phyloP scores from a whole-genome alignment of 345 rosid species.

The Boechera retrofracta region DNA sequence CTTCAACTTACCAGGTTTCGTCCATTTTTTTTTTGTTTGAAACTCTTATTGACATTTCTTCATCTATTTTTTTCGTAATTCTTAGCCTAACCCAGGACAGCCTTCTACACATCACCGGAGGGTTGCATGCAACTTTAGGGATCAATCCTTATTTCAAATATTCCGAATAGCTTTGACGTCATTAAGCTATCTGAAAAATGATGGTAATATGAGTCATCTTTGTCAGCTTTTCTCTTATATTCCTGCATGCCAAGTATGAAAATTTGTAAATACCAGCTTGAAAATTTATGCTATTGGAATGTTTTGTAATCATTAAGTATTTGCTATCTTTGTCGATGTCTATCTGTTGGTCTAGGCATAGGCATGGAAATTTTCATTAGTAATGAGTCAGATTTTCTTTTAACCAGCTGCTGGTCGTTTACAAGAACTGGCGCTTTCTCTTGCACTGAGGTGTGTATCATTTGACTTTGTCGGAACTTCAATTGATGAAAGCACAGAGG shows the following conservation, averaged over 20 bases:
- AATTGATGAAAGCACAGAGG: slow-evolving; percentile 97
- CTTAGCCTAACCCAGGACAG: slow-evolving; percentile 79
- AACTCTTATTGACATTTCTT: slow-evolving; percentile 40
- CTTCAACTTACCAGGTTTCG: background rate
- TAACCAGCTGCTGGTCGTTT: slow-evolving; percentile 69
- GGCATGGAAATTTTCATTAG: slow-evolving; percentile 6
- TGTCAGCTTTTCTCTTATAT: slow-evolving; percentile 18
- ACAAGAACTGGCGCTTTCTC: slow-evolving; percentile 97
- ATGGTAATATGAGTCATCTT: slow-evolving; percentile 59
- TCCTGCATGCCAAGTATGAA: slow-evolving; percentile 13
- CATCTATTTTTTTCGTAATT: slow-evolving; percentile 41
- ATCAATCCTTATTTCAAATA: slow-evolving; percentile 89
- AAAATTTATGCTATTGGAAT: slow-evolving; percentile 13
- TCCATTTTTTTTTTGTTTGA: slow-evolving; percentile 2
- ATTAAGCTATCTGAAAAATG: slow-evolving; percentile 83
- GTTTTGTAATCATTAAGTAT: slow-evolving; percentile 2
- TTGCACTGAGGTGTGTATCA: slow-evolving; percentile 90
- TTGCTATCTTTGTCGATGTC: slow-evolving; percentile 18
- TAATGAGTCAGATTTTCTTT: slow-evolving; percentile 40
- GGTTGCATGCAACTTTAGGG: slow-evolving; percentile 92
- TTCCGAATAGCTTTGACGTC: slow-evolving; percentile 95
- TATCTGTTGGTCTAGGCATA: slow-evolving; percentile 29
- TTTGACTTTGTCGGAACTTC: slow-evolving; percentile 99
- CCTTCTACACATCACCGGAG: slow-evolving; percentile 90
- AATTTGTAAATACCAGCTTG: slow-evolving; percentile 18